phyloP scores from a whole-genome alignment of 805 yeast species.

The Lachancea quebecensis region DNA sequence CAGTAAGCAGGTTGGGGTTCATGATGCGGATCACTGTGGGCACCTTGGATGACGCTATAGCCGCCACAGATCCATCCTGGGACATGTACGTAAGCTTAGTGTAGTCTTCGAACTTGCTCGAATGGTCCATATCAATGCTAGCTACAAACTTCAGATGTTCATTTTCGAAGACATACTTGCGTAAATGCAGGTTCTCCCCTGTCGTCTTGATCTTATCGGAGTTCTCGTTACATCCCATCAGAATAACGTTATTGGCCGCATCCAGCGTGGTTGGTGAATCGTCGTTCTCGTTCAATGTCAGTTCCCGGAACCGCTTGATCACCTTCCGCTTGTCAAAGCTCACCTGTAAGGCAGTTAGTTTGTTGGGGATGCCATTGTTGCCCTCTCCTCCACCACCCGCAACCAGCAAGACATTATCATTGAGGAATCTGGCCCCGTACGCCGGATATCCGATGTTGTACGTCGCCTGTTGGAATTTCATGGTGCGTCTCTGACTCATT shows the following conservation, averaged over 20 bases:
- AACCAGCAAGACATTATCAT: conserved; percentile 53
- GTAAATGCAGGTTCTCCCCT: conserved; percentile 56
- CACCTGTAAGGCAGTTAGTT: conserved; percentile 58
- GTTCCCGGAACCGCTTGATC: conserved; percentile 57
- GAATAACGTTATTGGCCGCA: conserved; percentile 40
- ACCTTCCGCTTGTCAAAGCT: conserved; percentile 42
- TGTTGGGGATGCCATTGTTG: conserved; percentile 80
- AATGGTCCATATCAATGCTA: conserved; percentile 49
- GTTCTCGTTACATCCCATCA: conserved; percentile 74
- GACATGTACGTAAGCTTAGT: conserved; percentile 53
- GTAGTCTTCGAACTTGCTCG: conserved; percentile 47
- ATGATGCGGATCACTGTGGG: conserved; percentile 62
- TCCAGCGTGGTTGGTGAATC: conserved; percentile 88
- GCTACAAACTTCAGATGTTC: conserved; percentile 56
- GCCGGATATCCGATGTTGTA: conserved; percentile 62
- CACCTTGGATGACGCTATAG: conserved; percentile 57
- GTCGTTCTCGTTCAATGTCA: conserved; percentile 52
- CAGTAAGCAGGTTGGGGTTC: conserved; percentile 48
- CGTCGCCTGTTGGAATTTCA: conserved; percentile 22
- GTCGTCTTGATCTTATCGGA: conserved; percentile 50
- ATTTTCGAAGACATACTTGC: conserved; percentile 56
- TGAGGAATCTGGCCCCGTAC: conserved; percentile 67
- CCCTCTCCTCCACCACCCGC: conserved; percentile 98
- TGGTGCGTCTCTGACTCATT: conserved; percentile 2
- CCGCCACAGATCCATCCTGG: conserved; percentile 54